Evolutionary conservation across 805 yeast genomes (phyloP), one percentile per base, ranked within the genome.

Genomic region (Saccharomycopsis fibuligera): DNA sequence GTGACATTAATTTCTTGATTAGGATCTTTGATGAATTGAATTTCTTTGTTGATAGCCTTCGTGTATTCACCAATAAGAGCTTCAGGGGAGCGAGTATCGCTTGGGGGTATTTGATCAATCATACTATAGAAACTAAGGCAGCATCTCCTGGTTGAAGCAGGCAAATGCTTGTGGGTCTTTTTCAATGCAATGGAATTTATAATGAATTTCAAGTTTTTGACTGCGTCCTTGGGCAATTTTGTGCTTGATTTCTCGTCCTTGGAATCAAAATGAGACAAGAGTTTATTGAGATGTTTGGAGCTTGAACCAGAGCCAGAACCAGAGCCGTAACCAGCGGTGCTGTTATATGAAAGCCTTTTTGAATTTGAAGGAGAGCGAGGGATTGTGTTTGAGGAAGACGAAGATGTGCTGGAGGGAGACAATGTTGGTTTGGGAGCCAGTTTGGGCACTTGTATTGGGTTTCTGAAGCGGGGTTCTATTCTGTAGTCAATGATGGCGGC

Each of bases 381-480:
- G 33, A 37, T 36, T 3, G 39, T 21, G 21, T 30, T 35, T 23
- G 42, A 23, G 22, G 41, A 19, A 5, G 53, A 19, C 12, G 50
- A 3, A 22, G 40, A 21, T 29, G 35, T 19, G 14, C 27, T 12
- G 6, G 37, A 33, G 8, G 31, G 31, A 8, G 37, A n/a, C 17
- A 5, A 12, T 10, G 23, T n/a, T 10, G 46, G 41, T 8, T 5
- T 33, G 3, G 24, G 29, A 16, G 36, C 35, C 3, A 12, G 22
- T n/a, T 45, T 38, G 25, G 52, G 50, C 10, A 17, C 41, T 10
- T 16, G 24, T 22, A 46, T 41, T n/a, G 67, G 67, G 14, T 66
- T 68, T 45, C 72, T 63, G 64, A 81, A 83, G 33, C 87, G 63
- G 2, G 86, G 86, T 61, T 81, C 87, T 50, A 73, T 77, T 47